Evolutionary conservation across 345 rosid genomes (phyloP), one percentile per base, ranked within the genome.

Genomic region (Chamaenerion angustifolium): DNA sequence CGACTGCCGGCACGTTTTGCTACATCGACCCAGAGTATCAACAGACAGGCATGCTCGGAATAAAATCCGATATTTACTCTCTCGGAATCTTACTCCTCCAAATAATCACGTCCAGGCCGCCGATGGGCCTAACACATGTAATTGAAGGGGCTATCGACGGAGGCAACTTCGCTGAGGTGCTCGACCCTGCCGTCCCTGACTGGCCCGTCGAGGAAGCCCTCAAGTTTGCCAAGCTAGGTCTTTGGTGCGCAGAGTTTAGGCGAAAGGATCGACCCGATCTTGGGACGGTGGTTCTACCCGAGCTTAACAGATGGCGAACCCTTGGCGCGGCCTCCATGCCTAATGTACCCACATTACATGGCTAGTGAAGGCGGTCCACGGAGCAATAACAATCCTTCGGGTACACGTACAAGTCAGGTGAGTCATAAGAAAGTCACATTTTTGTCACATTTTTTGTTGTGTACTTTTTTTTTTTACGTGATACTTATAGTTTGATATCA

Each of bases 21-120:
- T 92, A 92, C 63, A 87, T 92, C 40, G 96, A 92, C 60, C 98
- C 98, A 0, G 95, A 92, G 18, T 92, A 92, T 49, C 98, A 82
- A 52, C 93, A 87, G 59, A 83, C 96, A 0, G 88, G 96, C 57
- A 81, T 83, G 93, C 77, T 92, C 6, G 93, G 96, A 4, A 69
- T 66, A 37, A 87, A 76, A 63, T 87, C 98, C 10, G 96, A 92
- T 61, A 57, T 87, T 13, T 92, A 92, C 71, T 82, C 96, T 0
- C 71, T 83, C 0, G 98, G 96, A 6, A 59, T 87, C 52, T 42
- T 92, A 73, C 78, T 92, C 46, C 78, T 92, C 25, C 98, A 87
- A 56, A 72, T 82, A 17, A 72, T 92, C 62, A 87, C 96, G 1
- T 87, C 89, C 37, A 87, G 71, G 58, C 80, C 89, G 47, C 95